Evolutionary conservation across 2,329 filamentous ascomycete genomes (phyloP).

Genomic region (Aspergillus japonicus): DNA sequence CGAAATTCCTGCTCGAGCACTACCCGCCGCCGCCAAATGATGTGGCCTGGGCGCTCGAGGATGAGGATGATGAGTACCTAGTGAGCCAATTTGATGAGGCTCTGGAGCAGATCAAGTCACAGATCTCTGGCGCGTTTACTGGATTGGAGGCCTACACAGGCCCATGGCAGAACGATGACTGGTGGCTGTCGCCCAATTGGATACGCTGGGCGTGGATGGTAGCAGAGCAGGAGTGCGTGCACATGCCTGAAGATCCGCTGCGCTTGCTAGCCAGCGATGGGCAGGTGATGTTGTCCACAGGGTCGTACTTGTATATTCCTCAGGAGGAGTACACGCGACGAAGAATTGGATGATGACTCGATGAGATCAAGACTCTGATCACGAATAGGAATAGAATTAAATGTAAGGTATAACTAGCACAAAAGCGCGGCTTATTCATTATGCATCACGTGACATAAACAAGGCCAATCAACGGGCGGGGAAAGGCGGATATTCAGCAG

Average conservation of each 20-base stretch:
- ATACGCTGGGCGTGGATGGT: slow-evolving; percentile 47
- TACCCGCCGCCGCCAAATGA: slow-evolving; percentile 33
- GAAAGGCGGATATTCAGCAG: slow-evolving; percentile 44
- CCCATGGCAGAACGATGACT: slow-evolving; percentile 24
- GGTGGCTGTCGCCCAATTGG: slow-evolving; percentile 40
- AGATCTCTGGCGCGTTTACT: slow-evolving; percentile 14
- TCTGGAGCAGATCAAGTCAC: slow-evolving; percentile 19
- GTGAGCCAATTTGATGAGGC: slow-evolving; percentile 24
- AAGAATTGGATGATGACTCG: not conserved
- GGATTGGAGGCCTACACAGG: slow-evolving; percentile 21
- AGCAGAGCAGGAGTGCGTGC: slow-evolving; percentile 40
- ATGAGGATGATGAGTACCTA: slow-evolving; percentile 28
- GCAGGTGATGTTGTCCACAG: slow-evolving; percentile 29
- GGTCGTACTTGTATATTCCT: slow-evolving; percentile 39
- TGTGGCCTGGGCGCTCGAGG: slow-evolving; percentile 31
- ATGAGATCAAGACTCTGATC: not conserved
- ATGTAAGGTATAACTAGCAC: not conserved
- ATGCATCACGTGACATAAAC: slow-evolving; percentile 27
- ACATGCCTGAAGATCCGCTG: slow-evolving; percentile 37
- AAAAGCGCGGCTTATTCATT: slow-evolving; percentile 1
- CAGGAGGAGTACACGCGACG: slow-evolving; percentile 17
- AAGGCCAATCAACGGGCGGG: slow-evolving; percentile 36
- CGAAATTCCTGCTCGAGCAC: slow-evolving; percentile 34
- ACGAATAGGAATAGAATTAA: not conserved
- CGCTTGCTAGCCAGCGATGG: slow-evolving; percentile 22